Base-by-base conservation (phyloP, 208 protist genomes). In the Acanthamoeba castellanii region DNA sequence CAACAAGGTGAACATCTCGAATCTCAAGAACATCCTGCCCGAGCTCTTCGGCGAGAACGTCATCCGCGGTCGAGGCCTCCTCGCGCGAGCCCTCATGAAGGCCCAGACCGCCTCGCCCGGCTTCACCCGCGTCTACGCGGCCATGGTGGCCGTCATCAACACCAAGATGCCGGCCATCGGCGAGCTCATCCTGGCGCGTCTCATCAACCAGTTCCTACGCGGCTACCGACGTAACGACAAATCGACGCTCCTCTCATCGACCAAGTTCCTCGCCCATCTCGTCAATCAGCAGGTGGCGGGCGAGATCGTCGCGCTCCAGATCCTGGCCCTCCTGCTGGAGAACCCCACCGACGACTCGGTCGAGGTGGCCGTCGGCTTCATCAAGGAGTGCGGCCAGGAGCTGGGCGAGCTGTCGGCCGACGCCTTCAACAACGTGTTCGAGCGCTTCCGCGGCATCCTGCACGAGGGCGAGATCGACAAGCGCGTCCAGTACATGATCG, bases 31-130 rank as follows among this genome's bases (percentile, higher is more conserved):
- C 42, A 98, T 99, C 32, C 96, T 99, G 30, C 97, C 97, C 13
- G 99, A 99, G 93, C 95, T 99, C 18, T 99, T 99, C 95, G 96
- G 96, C 20, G 99, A 99, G 94, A 99, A 99, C 96, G 96, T 99
- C 16, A 97, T 99, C 0, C 98, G 99, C 70, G 99, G 99, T 42
- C 98, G 98, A 20, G 99, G 99, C 18, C 97, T 99, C 50, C 96
- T 99, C 5, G 97, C 98, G 9, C 97, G 98, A 25, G 98, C 98
- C 22, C 78, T 99, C 18, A 98, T 99, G 95, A 98, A 99, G 91
- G 98, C 99, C 0, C 99, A 98, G 97, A 94, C 98, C 34, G 98
- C 98, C 0, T 99, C 99, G 87, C 98, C 99, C 3, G 98, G 97
- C 50, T 99, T 99, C 78, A 99, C 99, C 4, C 97, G 97, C 91